phyloP scores from a whole-genome alignment of 140 eudicot genomes.

The Anethum foeniculum region DNA sequence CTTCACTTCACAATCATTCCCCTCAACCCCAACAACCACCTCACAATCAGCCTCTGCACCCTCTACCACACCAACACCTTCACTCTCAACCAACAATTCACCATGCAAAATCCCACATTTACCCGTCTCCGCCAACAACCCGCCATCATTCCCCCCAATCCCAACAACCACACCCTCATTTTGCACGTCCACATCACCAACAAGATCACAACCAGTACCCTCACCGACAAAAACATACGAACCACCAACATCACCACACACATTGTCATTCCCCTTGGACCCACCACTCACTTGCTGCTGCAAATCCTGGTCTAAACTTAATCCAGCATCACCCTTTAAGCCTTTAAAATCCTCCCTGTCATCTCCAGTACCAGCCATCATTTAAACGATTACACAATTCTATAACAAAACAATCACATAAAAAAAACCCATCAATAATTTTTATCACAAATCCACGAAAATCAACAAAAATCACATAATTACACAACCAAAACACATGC shows the following conservation, averaged over 20 bases:
- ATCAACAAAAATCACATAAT: background rate
- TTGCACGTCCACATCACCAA: background rate
- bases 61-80: background rate
- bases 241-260: constrained; percentile 18
- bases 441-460: background rate
- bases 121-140: background rate
- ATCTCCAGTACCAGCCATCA: constrained; percentile 25
- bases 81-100: constrained; percentile 3
- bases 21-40: background rate
- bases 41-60: background rate
- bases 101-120: background rate
- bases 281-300: constrained; percentile 11
- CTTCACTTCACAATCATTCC: background rate
- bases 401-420: background rate
- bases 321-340: background rate
- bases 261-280: constrained; percentile 6
- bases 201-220: background rate
- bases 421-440: background rate
- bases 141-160: background rate
- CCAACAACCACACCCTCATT: background rate
- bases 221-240: constrained; percentile 20
- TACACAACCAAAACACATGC: constrained; percentile 11
- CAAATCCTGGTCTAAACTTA: constrained; percentile 27
- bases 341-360: background rate
- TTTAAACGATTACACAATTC: constrained; percentile 8